Evolutionary conservation across 352 stramenopile genomes (phyloP).

Genomic region (Globisporangium recalcitrans): DNA sequence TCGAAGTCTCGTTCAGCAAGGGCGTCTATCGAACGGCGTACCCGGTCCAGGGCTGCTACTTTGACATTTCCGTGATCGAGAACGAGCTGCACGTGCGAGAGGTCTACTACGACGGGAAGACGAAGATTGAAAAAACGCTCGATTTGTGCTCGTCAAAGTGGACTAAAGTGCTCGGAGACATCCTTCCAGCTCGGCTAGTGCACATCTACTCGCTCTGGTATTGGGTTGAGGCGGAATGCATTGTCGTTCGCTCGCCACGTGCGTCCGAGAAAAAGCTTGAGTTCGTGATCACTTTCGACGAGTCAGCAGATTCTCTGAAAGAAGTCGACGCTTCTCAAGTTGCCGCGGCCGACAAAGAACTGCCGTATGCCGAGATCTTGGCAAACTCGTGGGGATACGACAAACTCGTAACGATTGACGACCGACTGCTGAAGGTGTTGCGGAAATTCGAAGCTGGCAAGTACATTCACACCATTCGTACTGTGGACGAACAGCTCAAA

Average conservation of each 20-base stretch:
- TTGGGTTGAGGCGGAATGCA: constrained; percentile 34
- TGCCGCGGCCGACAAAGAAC: constrained; percentile 20
- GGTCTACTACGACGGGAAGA: constrained; percentile 8
- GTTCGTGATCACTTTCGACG: constrained; percentile 1
- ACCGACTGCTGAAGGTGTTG: constrained; percentile 16
- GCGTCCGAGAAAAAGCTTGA: constrained; percentile 5
- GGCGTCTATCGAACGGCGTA: constrained; percentile 29
- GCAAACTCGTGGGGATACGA: constrained; percentile 18
- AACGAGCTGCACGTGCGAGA: constrained; percentile 34
- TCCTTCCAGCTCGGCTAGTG: constrained; percentile 25
- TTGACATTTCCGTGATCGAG: constrained; percentile 29
- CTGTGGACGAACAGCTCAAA: constrained; percentile 17
- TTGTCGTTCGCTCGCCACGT: constrained; percentile 29
- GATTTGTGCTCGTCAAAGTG: constrained; percentile 30
- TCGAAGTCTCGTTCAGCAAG: constrained; percentile 35
- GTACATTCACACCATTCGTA: constrained; percentile 30
- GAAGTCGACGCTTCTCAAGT: constrained; percentile 33
- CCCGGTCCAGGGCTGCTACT: constrained; percentile 22
- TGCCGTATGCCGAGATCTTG: constrained; percentile 16
- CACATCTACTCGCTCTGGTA: constrained; percentile 47
- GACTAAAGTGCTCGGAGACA: constrained; percentile 16
- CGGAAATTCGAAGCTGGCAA: constrained; percentile 36
- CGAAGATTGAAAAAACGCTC: constrained; percentile 17
- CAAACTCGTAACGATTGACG: constrained; percentile 19
- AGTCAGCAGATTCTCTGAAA: too few relatives aligned